Evolutionary conservation across 345 rosid genomes (phyloP), one percentile per base, ranked within the genome.

Genomic region (Salix suchowensis): DNA sequence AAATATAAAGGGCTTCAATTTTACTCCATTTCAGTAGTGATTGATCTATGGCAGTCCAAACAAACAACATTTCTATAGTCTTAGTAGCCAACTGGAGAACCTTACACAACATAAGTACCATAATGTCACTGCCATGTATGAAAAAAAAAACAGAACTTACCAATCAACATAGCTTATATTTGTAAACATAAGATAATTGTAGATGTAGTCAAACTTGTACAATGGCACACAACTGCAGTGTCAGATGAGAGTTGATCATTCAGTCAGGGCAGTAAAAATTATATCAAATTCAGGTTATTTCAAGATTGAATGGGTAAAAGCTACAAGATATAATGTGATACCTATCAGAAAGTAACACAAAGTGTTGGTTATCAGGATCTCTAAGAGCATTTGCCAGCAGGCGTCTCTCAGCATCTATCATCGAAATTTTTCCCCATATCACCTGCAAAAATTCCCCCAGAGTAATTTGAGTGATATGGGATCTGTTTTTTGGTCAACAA

Each of bases 291-390:
- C 44, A 18, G 39, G 18, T 67, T 52, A 18, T 60, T 62, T 26
- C 28, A 37, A 48, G 44, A 70, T 23, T 50, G 62, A 21, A 21
- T 10, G 21, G 34, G 6, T 34, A 2, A 37, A 37, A 23, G 66
- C 37, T 69, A 60, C 28, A 76, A 30, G 14, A 23, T 60, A 24
- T 16, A n/a, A 73, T 69, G 30, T 18, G 28, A 26, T 73, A 96
- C 99, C 99, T 96, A 36, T 96, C 99, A 75, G 98, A 96, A 74
- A 96, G 98, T 77, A 96, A 88, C 76, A 96, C 94, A 87, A 96
- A 96, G 82, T 92, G 99, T 79, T 90, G 97, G 80, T 96, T 96
- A 44, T 94, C 94, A 75, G 90, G 91, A 88, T 96, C 97, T 79
- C 85, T 77, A 50, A 96, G 91, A 82, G 99, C 99, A 64, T 81